Base-by-base conservation (phyloP, 805 yeast species). In the Ogataea corticis region DNA sequence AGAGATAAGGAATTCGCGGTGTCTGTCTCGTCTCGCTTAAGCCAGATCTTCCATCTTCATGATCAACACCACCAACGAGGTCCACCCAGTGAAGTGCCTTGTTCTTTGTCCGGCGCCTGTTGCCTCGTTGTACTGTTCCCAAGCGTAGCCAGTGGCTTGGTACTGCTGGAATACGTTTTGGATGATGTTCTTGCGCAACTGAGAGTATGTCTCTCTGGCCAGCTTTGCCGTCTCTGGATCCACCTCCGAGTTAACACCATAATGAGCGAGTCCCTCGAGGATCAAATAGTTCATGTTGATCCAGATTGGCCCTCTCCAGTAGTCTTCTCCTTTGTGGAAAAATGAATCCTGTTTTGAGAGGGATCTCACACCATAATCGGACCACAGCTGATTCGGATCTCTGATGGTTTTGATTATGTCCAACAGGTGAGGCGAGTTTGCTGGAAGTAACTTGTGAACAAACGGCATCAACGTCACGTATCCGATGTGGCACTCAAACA, bases 221-320 rank as follows among this genome's bases (percentile, higher is more conserved):
- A 72, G 59, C 4, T 49, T 56, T 15, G 65, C 58, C 1, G 73
- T 65, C 44, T 66, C 57, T 3, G 57, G 55, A 13, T 61, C 59
- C 1, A 55, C 52, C 4, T 63, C 68, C 2, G 74, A 58, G n/a
- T 46, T 43, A 1, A 54, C 50, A 1, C 63, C 70, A 44, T 91
- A 92, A 61, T 80, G 68, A 27, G 70, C 63, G 50, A 94, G 69
- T 4, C 87, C 76, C 42, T 89, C 94, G 34, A 94, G 70, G 4
- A 83, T 72, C 64, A 94, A 69, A 59, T 89, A 92, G 69, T 94
- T 94, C 59, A 94, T 86, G 63, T 90, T 87, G 55, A 90, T 72
- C 98, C 98, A 94, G 21, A 94, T 75, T 15, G 95, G 88, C 1
- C 97, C 94, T 51, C 96, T 78, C 99, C 99, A 94, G 69, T 94